A percentile compares a stretch with the other conserved stretches of the same genome.
Conservation (phyloP, 129 eudicot genomes). For the Oenanthe sinensis region DNA sequence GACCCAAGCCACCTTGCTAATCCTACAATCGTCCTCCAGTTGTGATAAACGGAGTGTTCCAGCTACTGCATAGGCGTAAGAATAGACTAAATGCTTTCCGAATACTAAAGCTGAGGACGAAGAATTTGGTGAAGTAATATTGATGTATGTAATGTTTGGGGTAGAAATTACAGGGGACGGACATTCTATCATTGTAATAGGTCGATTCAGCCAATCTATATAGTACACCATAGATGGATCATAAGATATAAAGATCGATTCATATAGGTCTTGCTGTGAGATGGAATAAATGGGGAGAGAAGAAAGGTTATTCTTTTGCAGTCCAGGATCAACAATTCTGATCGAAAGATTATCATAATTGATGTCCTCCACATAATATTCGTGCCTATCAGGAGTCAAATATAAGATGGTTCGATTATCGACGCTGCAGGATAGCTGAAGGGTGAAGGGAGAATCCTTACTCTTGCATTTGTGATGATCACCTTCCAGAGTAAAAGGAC, state of each 20-base stretch:
- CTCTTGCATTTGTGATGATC: conserved; percentile 5
- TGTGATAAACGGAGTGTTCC: background rate
- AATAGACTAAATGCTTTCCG: background rate
- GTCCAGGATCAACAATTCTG: background rate
- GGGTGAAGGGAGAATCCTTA: background rate
- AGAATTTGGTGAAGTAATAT: background rate
- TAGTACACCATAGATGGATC: too few relatives aligned
- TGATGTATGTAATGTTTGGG: background rate
- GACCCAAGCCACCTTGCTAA: background rate
- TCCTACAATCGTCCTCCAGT: background rate
- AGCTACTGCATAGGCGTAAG: background rate
- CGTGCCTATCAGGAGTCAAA: background rate
- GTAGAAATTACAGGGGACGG: background rate
- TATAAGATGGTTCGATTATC: background rate
- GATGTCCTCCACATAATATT: background rate
- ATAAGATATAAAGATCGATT: too few relatives aligned
- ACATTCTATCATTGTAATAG: background rate
- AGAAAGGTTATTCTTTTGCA: background rate
- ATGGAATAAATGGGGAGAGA: background rate
- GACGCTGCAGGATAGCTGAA: background rate
- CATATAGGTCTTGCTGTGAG: too few relatives aligned
- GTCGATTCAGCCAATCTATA: background rate
- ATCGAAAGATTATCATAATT: background rate
- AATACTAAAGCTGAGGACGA: background rate
- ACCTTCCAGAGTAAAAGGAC: background rate